A percentile compares a stretch with the other conserved stretches of the same genome.
Conservation (phyloP, 805 yeast genomes). For the Osmozyma mogii region DNA sequence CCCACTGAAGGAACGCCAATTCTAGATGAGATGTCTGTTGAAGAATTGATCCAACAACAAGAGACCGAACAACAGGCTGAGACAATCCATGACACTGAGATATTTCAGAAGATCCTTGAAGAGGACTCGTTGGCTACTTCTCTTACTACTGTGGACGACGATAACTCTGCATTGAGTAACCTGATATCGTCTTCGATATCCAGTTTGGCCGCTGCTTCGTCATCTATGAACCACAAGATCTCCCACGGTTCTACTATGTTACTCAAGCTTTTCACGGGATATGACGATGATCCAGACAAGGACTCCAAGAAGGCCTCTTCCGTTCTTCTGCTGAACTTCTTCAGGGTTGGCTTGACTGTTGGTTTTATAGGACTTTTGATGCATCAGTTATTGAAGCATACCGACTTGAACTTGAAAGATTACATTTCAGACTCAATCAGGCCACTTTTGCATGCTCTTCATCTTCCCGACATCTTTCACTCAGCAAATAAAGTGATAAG, state of each 20-base stretch:
- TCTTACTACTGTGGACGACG: constrained; percentile 11
- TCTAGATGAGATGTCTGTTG: constrained; percentile 2
- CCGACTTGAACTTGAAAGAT: constrained; percentile 7
- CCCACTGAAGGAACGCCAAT: constrained; percentile 1
- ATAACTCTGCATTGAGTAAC: constrained; percentile 8
- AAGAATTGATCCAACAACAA: constrained; percentile 17
- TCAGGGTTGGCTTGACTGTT: constrained; percentile 28
- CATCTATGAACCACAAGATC: constrained; percentile 20
- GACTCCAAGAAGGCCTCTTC: constrained; percentile 1
- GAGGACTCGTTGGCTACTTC: constrained; percentile 21
- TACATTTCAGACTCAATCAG: too few relatives aligned
- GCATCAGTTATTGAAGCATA: constrained; percentile 25
- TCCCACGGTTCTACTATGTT: constrained; percentile 21
- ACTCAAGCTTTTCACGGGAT: constrained; percentile 15
- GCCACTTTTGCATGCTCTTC: too few relatives aligned
- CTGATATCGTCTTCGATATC: constrained; percentile 30
- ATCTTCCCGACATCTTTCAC: too few relatives aligned
- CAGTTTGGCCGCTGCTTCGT: constrained; percentile 23
- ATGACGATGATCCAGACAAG: constrained; percentile 4
- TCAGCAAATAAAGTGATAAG: too few relatives aligned
- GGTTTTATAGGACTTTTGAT: constrained; percentile 32
- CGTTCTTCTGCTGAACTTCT: constrained; percentile 13
- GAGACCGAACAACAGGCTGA: constrained; percentile 26
- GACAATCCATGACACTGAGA: constrained; percentile 17
- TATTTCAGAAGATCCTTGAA: constrained; percentile 16